A percentile compares a stretch with the other conserved stretches of the same genome.
Evolutionary conservation across 106 monocot genomes (phyloP).

Genomic region (Apostasia ramifera): DNA sequence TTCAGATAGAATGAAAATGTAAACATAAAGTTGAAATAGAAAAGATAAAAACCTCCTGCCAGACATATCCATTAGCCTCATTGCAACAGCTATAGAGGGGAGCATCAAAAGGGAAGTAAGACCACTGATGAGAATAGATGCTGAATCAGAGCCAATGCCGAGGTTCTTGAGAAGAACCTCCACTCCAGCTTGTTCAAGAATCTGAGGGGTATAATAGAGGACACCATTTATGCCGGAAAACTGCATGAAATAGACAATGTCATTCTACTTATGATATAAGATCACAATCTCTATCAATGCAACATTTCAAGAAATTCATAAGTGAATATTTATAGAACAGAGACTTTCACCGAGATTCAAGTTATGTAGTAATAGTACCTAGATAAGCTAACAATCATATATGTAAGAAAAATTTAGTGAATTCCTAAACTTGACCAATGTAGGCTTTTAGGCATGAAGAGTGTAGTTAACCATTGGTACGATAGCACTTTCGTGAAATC

Average conservation of each 20-base stretch:
- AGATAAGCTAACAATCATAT: too few relatives aligned
- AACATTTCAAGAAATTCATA: too few relatives aligned
- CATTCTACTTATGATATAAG: not conserved
- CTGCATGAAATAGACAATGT: slow-evolving; percentile 19
- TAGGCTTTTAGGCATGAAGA: too few relatives aligned
- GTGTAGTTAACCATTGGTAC: too few relatives aligned
- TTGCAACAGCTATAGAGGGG: slow-evolving; percentile 59
- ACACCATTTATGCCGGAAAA: slow-evolving; percentile 81
- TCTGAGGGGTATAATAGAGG: slow-evolving; percentile 76
- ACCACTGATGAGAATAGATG: slow-evolving; percentile 75
- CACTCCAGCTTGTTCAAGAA: slow-evolving; percentile 76
- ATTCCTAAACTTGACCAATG: too few relatives aligned
- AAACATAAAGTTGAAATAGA: not conserved
- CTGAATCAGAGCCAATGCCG: slow-evolving; percentile 42
- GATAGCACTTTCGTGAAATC: too few relatives aligned
- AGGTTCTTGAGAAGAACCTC: slow-evolving; percentile 59
- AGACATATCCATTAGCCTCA: slow-evolving; percentile 71
- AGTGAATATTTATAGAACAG: too few relatives aligned
- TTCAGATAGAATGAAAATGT: not conserved
- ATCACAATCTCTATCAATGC: not conserved
- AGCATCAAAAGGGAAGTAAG: slow-evolving; percentile 67
- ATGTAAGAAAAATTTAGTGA: too few relatives aligned
- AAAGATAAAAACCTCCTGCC: slow-evolving; percentile 43
- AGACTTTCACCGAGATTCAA: too few relatives aligned
- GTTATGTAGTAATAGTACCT: too few relatives aligned